Percentiles rank a stretch among this genome's conserved stretches.
Conservation (phyloP, 2,329 filamentous ascomycete genomes). For the Claviceps fusiformis region DNA sequence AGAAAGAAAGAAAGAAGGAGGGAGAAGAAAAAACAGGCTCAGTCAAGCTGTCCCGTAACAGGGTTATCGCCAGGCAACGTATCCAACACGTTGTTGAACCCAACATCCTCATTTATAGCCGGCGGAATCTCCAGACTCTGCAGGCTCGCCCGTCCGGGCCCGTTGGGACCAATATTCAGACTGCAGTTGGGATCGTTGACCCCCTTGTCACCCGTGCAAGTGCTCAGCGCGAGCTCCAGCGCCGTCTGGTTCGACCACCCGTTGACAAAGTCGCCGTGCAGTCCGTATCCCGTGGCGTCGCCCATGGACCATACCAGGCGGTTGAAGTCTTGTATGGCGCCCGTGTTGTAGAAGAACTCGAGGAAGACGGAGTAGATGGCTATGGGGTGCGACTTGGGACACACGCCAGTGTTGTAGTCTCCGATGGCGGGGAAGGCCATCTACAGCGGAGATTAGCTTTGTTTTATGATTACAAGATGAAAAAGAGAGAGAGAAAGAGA, state of each 20-base stretch:
- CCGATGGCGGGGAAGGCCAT: conserved; percentile 16
- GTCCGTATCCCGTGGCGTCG: conserved; percentile 16
- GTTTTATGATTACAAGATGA: background rate
- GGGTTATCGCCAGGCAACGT: conserved; percentile 16
- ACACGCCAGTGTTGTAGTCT: conserved; percentile 18
- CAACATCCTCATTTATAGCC: conserved; percentile 13
- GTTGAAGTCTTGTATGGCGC: conserved; percentile 14
- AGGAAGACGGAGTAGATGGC: conserved; percentile 30
- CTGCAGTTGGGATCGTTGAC: conserved; percentile 13
- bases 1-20: no score
- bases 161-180: conserved; percentile 13
- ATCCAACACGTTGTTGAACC: conserved; percentile 11
- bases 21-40: no score
- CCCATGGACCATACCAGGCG: conserved; percentile 15
- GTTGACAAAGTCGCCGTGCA: conserved; percentile 18
- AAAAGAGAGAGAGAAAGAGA: no score
- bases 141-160: conserved; percentile 10
- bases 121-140: conserved; percentile 10
- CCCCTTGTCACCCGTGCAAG: conserved; percentile 14
- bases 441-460: conserved; percentile 4
- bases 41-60: conserved; percentile 3
- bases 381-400: conserved; percentile 27
- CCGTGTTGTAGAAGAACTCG: conserved; percentile 32
- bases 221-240: conserved; percentile 13
- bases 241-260: conserved; percentile 17